Evolutionary conservation across 441 rosid species (phyloP).

Genomic region (Mallotus repandus): DNA sequence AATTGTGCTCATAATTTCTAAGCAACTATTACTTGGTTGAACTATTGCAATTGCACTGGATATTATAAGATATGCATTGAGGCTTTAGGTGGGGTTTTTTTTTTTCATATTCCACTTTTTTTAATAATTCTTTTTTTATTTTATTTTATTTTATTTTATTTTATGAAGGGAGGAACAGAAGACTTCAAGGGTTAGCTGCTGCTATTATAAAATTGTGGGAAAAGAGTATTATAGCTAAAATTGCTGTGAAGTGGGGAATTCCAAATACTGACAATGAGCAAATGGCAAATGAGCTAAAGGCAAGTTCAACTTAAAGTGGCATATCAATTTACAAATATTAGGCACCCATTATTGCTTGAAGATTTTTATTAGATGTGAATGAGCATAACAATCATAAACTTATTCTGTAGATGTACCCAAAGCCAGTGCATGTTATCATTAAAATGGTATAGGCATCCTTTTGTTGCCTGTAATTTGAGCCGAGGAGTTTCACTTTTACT

Average conservation of each 20-base stretch:
- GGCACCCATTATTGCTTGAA: slow-evolving; percentile 6
- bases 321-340: not conserved
- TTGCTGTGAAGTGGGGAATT: slow-evolving; percentile 86
- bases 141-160: slow-evolving; percentile 16
- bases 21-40: not conserved
- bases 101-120: not conserved
- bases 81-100: slow-evolving; percentile 8
- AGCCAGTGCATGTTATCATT: not conserved
- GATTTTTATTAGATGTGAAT: slow-evolving; percentile 2
- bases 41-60: not conserved
- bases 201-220: slow-evolving; percentile 81
- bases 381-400: not conserved
- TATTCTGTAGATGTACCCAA: not conserved
- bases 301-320: slow-evolving; percentile 20
- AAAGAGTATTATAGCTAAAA: slow-evolving; percentile 66
- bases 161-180: slow-evolving; percentile 67
- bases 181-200: slow-evolving; percentile 82
- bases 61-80: not conserved
- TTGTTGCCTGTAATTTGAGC: not conserved
- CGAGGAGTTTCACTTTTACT: not conserved
- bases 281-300: slow-evolving; percentile 87
- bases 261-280: slow-evolving; percentile 68
- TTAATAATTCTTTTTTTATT: too few relatives aligned
- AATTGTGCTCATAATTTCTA: not conserved
- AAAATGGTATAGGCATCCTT: not conserved